A percentile compares a stretch with the other conserved stretches of the same genome.
Conservation (phyloP, 2,329 filamentous ascomycete species). For the Fusarium lyarnte region DNA sequence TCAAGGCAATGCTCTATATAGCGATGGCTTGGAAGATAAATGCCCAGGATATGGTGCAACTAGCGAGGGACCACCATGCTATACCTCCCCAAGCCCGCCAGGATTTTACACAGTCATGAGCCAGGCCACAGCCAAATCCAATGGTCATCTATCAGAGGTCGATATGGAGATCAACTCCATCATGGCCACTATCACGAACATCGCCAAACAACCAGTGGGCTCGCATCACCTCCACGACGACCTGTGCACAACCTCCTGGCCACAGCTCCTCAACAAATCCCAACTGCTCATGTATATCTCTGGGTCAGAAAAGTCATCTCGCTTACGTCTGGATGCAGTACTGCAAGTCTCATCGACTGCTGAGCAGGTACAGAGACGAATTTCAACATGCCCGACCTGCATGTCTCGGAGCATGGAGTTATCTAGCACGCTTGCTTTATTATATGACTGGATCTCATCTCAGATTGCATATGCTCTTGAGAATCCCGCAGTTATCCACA, state of each 20-base stretch:
- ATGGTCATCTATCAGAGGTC: accelerated
- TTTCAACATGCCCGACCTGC: neutral
- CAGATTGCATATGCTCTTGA: neutral
- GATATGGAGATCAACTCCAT: neutral
- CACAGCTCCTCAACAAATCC: neutral
- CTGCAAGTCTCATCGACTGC: neutral
- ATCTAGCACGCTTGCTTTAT: neutral
- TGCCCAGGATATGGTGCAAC: neutral
- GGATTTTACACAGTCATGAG: accelerated
- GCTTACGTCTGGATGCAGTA: neutral
- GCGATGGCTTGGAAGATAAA: accelerated
- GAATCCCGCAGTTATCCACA: neutral
- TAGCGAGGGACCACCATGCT: accelerated
- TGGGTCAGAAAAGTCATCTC: accelerated
- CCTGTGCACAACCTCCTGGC: neutral
- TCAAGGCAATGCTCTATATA: accelerated
- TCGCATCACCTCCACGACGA: neutral
- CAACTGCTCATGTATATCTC: neutral
- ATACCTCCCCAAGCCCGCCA: accelerated
- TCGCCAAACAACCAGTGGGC: neutral
- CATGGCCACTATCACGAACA: neutral
- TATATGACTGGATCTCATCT: neutral
- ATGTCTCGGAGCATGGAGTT: neutral
- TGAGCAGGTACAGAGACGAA: neutral
- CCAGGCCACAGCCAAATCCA: accelerated